Evolutionary conservation across 371 early-diverging fungal genomes (phyloP).

Genomic region (Entomophthora muscae): DNA sequence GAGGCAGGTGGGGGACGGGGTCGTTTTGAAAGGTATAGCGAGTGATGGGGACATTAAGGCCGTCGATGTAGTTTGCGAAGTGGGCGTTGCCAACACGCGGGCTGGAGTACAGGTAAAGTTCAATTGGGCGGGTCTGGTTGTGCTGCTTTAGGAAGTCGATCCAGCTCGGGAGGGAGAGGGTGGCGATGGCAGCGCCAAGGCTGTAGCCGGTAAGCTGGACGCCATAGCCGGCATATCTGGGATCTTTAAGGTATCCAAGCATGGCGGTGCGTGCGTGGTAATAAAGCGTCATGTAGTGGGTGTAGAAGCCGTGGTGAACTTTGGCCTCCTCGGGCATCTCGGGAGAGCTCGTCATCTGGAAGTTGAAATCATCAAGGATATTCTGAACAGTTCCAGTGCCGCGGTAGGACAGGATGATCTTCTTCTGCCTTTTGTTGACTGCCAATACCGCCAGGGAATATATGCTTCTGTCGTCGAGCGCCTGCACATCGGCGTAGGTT

Average conservation of each 20-base stretch:
- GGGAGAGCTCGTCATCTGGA: background rate
- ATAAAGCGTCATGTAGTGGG: background rate
- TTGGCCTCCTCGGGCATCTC: background rate
- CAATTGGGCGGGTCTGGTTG: background rate
- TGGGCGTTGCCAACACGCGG: background rate
- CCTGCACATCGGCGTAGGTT: background rate
- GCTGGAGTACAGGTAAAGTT: background rate
- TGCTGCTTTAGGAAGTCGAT: background rate
- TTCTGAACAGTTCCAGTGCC: background rate
- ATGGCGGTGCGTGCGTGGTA: background rate
- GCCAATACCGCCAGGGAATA: background rate
- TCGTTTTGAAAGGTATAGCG: background rate
- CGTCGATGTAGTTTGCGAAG: background rate
- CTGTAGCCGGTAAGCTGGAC: background rate
- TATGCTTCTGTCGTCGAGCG: background rate
- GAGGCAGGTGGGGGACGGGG: background rate
- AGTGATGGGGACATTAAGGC: background rate
- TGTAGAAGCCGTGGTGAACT: background rate
- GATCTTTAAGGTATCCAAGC: background rate
- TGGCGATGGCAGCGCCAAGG: background rate
- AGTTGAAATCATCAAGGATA: background rate
- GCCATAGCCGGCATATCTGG: background rate
- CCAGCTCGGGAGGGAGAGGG: background rate
- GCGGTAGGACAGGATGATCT: background rate
- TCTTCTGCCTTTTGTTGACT: background rate